phyloP scores from a whole-genome alignment of 1,284 basidiomycete species.

The Trichosporon sp. region DNA sequence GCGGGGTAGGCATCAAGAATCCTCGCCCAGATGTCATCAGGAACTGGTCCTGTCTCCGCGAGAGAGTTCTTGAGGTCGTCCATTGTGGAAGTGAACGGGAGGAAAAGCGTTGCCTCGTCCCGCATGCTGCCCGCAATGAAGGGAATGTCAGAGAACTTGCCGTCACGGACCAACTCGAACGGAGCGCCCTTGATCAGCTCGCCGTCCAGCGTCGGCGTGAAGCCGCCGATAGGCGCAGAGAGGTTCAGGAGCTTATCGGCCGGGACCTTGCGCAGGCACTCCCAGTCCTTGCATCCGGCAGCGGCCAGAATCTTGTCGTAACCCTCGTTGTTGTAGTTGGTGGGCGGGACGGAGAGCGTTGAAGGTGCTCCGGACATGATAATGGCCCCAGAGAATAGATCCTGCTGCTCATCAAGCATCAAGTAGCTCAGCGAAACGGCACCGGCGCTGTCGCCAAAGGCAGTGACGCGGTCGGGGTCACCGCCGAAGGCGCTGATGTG shows the following conservation, averaged over 20 bases:
- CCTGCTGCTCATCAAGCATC: slow-evolving; percentile 31
- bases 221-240: neutral
- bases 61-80: neutral
- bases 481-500: slow-evolving; percentile 54
- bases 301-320: neutral
- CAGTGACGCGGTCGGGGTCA: slow-evolving; percentile 48
- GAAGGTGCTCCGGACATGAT: slow-evolving; percentile 44
- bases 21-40: neutral
- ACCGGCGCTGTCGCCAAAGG: slow-evolving; percentile 49
- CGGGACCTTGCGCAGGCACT: slow-evolving; percentile 3
- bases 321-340: neutral
- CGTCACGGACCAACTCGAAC: slow-evolving; percentile 29
- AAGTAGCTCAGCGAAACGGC: slow-evolving; percentile 41
- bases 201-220: slow-evolving; percentile 38
- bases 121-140: slow-evolving; percentile 45
- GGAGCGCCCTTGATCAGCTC: slow-evolving; percentile 41
- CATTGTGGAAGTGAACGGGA: slow-evolving; percentile 5
- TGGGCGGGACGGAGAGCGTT: neutral
- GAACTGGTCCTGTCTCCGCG: neutral
- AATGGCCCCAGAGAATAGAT: slow-evolving; percentile 43
- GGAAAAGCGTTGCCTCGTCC: slow-evolving; percentile 36
- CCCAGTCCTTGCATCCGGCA: neutral
- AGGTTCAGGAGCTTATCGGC: neutral
- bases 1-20: neutral
- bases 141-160: slow-evolving; percentile 40